Evolutionary conservation across 2,329 filamentous ascomycete species (phyloP), one percentile per base, ranked within the genome.

Genomic region (Hymenoscyphus albidus): DNA sequence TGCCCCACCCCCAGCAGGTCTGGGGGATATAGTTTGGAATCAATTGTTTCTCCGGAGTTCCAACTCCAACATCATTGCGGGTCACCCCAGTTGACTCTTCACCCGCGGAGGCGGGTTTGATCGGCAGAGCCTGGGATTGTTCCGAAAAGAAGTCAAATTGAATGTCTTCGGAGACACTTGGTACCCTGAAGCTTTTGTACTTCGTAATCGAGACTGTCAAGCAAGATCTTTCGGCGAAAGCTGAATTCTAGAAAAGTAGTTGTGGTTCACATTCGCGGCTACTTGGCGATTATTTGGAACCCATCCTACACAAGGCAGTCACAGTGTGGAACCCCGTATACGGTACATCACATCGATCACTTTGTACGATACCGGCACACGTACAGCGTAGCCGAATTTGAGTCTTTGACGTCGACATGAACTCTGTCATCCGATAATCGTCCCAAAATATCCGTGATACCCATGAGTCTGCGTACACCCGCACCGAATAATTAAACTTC

Each of bases 101-200:
- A 38, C 27, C 61, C 48, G 39, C 32, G 22, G 58, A 62, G 58
- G 58, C 58, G 59, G 13, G 35, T 59, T 66, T 64, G 64, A 68
- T 68, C 67, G 63, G 60, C 64, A 32, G 27, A 59, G 40, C 18
- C 60, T 69, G 67, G 64, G 61, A 61, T 60, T 51, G 39, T 54
- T 40, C 62, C 56, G 59, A 44, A 56, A 65, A 48, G 44, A 35
- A 35, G 35, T 35, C 35, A 10, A 35, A 35, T 10, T 7, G 35
- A 35, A 35, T 62, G 44, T 40, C 54, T 61, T 39, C 61, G n/a
- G 44, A 57, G 42, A 38, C 57, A 40, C 57, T 59, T 12, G 18
- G 32, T 18, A 42, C 22, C 18, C 22, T 51, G n/a, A 22, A 18
- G 10, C 44, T 22, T n/a, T 51, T 27, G 22, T 22, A 22, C 22